Evolutionary conservation across 495 filamentous ascomycete genomes (phyloP), one percentile per base, ranked within the genome.

Genomic region (Aspergillus affinis): DNA sequence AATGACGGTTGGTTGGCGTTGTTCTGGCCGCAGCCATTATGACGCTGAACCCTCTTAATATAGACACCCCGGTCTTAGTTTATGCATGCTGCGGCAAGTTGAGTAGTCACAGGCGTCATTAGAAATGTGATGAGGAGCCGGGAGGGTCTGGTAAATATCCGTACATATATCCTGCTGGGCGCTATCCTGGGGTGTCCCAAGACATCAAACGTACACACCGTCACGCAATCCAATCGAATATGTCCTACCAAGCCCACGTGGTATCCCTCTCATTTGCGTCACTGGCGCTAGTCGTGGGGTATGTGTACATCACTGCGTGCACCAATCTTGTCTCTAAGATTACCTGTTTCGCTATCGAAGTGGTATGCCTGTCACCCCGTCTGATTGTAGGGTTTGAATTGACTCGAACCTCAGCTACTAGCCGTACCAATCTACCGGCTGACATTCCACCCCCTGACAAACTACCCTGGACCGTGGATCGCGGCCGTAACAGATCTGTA

Each of bases 401-500:
- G 13, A 41, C 29, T 41, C 36, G 12, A 0, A 15, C 0, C 36
- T 4, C 13, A 41, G 36, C 6, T 41, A 13, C 36, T 41, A 12
- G 36, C 13, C 1, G 10, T 41, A 41, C 36, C 13, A 13, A 41
- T 41, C 12, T 41, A 41, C 46, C 59, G 64, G 13, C 36, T 60
- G 4, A 30, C 61, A n/a, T 79, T 89, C 64, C 87, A 90, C 65
- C 86, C 86, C 6, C 69, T 88, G 6, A 78, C 84, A n/a, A 84
- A 82, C 63, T 89, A 88, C 59, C 86, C 86, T 2, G 87, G 87
- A 0, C 87, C 86, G 0, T 71, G 84, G 32, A 67, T 86, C 2
- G 84, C 79, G 54, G 83, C 81, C 27, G 48, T 72, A 49, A 69
- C 69, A 44, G 54, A 68, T 48, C 66, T 58, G 60, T 70, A 70